A percentile compares a stretch with the other conserved stretches of the same genome.
phyloP scores from a whole-genome alignment of 768 basidiomycete genomes.

The Royoungia palumana region DNA sequence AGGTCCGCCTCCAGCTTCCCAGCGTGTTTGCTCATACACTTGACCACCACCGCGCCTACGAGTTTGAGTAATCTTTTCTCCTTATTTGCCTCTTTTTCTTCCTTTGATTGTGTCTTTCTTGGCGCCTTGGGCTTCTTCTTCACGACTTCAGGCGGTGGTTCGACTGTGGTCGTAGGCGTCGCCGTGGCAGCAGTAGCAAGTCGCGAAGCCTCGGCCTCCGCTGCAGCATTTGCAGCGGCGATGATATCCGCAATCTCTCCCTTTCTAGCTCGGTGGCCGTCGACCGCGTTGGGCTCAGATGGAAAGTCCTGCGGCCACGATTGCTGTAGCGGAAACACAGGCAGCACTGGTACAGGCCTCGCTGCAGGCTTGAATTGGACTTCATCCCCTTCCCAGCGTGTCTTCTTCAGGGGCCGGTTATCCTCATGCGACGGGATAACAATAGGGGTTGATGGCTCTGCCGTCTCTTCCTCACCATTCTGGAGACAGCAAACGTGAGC shows the following conservation, averaged over 20 bases:
- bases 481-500: conserved; percentile 7
- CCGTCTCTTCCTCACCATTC: conserved; percentile 32
- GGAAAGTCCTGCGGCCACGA: not conserved
- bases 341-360: not conserved
- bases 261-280: conserved; percentile 7
- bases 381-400: conserved; percentile 28
- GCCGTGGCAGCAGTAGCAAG: not conserved
- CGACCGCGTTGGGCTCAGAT: not conserved
- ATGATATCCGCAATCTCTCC: conserved; percentile 39
- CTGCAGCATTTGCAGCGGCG: conserved; percentile 38
- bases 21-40: conserved; percentile 87
- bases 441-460: conserved; percentile 17
- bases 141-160: conserved; percentile 12
- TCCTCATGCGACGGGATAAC: conserved; percentile 25
- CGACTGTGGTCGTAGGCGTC: not conserved
- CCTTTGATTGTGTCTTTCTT: conserved; percentile 44
- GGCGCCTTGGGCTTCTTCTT: conserved; percentile 28
- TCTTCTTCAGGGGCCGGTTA: conserved; percentile 31
- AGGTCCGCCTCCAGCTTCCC: conserved; percentile 68
- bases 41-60: conserved; percentile 87
- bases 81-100: conserved; percentile 64
- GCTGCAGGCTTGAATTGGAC: conserved; percentile 17
- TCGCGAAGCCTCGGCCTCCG: conserved; percentile 31
- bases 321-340: not conserved
- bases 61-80: conserved; percentile 83